These are phyloP conservation scores for Solanum pinnatisectum DNA, from an alignment of 257 asterid genomes.

Conservation along the genomic window DNA sequence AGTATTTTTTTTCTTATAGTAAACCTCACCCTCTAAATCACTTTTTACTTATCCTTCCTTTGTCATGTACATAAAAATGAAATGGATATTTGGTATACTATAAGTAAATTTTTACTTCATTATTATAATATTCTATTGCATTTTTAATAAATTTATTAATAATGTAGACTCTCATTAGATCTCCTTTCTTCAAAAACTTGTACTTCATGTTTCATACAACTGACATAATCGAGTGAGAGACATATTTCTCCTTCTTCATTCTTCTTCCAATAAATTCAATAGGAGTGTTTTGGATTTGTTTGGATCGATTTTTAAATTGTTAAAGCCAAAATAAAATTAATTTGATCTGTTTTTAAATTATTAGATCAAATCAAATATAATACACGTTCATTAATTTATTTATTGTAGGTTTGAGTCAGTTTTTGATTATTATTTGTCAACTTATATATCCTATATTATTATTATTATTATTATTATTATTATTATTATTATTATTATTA, in stretches of 20 bases:
- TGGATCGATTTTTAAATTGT: too few relatives aligned
- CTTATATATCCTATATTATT: too few relatives aligned
- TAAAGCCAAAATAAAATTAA: background rate
- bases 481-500: too few relatives aligned
- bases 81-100: background rate
- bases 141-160: too few relatives aligned
- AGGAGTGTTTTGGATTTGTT: background rate
- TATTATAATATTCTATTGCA: background rate
- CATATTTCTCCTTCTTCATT: background rate
- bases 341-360: background rate
- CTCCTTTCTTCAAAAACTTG: background rate
- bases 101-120: background rate
- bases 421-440: too few relatives aligned
- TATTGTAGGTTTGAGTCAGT: too few relatives aligned
- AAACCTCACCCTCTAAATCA: background rate
- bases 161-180: background rate
- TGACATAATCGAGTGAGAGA: background rate
- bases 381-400: background rate
- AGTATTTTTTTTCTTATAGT: background rate
- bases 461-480: too few relatives aligned
- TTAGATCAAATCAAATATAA: too few relatives aligned
- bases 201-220: background rate
- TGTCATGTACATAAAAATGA: too few relatives aligned
- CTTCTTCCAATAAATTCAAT: background rate
- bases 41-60: background rate